These are phyloP conservation scores for Heimioporus sp. DNA, from an alignment of 768 basidiomycete species.

Conservation along the genomic window DNA sequence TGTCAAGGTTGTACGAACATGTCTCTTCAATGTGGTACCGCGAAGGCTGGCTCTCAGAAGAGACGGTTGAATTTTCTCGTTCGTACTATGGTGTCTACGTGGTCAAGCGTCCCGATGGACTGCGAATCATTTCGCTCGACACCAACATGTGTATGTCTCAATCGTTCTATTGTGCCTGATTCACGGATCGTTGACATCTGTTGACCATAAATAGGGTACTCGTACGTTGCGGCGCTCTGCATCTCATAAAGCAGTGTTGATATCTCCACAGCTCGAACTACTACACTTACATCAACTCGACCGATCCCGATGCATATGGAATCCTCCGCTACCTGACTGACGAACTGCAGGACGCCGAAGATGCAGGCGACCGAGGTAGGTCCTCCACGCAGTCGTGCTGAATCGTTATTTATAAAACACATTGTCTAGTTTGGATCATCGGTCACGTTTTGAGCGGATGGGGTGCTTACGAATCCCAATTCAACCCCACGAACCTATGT, in stretches of 20 bases:
- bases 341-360: constrained; percentile 51
- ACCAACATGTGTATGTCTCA: constrained; percentile 40
- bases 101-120: constrained; percentile 40
- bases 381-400: background rate
- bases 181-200: background rate
- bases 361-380: constrained; percentile 44
- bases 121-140: constrained; percentile 47
- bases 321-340: constrained; percentile 51
- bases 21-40: constrained; percentile 42
- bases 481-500: constrained; percentile 46
- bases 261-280: constrained; percentile 36
- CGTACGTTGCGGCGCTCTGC: constrained; percentile 18
- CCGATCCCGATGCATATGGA: constrained; percentile 43
- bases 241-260: background rate
- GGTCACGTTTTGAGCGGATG: constrained; percentile 51
- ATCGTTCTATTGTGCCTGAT: background rate
- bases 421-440: constrained; percentile 43
- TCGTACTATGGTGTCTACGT: constrained; percentile 47
- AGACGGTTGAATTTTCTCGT: constrained; percentile 33
- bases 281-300: constrained; percentile 50
- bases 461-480: constrained; percentile 40
- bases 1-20: constrained; percentile 45
- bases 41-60: constrained; percentile 41
- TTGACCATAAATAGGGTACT: constrained; percentile 27
- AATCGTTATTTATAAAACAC: background rate